Evolutionary conservation across 306 rosid species (phyloP).

Genomic region (Arachis hypogaea): DNA sequence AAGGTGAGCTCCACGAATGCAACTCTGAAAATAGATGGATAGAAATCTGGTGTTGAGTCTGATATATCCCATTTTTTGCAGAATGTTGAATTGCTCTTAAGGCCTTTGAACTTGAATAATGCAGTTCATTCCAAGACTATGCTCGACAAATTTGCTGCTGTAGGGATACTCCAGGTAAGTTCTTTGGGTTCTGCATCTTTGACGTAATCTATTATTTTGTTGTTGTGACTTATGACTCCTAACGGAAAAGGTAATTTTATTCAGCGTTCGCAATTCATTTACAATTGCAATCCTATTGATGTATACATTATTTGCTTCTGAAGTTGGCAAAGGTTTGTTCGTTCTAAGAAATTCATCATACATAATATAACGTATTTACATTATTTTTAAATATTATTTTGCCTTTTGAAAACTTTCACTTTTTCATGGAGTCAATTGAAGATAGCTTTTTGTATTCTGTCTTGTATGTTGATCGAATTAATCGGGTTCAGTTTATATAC

Average conservation of each 20-base stretch:
- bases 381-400: too few species aligned
- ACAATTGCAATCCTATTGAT: slow-evolving; percentile 11
- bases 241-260: background rate
- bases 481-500: background rate
- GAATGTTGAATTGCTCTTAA: slow-evolving; percentile 67
- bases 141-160: slow-evolving; percentile 89
- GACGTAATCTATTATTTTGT: slow-evolving; percentile 7
- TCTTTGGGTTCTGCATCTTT: slow-evolving; percentile 27
- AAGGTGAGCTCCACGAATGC: slow-evolving; percentile 51
- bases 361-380: background rate
- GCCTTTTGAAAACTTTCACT: background rate
- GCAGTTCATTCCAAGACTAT: slow-evolving; percentile 62
- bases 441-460: slow-evolving; percentile 15
- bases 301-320: background rate
- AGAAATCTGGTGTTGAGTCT: background rate
- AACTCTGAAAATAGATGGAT: slow-evolving; percentile 18
- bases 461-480: slow-evolving; percentile 1
- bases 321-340: background rate
- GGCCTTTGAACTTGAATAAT: slow-evolving; percentile 56
- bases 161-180: slow-evolving; percentile 86
- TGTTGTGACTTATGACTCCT: slow-evolving; percentile 24
- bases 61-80: slow-evolving; percentile 33
- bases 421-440: background rate
- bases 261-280: slow-evolving; percentile 20
- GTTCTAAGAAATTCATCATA: slow-evolving; percentile 19